A percentile compares a stretch with the other conserved stretches of the same genome.
Evolutionary conservation across 768 basidiomycete genomes (phyloP).

Genomic region (Boletus edulis): DNA sequence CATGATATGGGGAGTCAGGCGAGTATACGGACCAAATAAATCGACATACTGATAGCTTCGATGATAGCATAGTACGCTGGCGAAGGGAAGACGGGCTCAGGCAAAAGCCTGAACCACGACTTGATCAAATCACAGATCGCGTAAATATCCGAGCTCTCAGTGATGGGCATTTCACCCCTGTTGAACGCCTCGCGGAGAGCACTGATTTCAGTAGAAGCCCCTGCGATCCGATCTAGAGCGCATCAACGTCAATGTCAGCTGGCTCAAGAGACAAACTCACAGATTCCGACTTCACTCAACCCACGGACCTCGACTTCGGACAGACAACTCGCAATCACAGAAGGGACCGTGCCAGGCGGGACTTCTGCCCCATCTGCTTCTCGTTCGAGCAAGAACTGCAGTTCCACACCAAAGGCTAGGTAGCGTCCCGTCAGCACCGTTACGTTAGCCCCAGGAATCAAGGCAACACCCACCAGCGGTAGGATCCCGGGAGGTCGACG

Average conservation of each 20-base stretch:
- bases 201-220: slow-evolving; percentile 68
- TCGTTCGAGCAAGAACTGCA: slow-evolving; percentile 64
- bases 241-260: background rate
- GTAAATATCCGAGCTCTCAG: slow-evolving; percentile 67
- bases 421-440: slow-evolving; percentile 4
- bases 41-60: slow-evolving; percentile 60
- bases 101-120: slow-evolving; percentile 81
- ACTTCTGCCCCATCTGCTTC: slow-evolving; percentile 54
- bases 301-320: slow-evolving; percentile 73
- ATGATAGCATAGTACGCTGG: slow-evolving; percentile 67
- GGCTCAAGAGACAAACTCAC: slow-evolving; percentile 40
- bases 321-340: slow-evolving; percentile 63
- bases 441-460: background rate
- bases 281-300: slow-evolving; percentile 79
- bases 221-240: slow-evolving; percentile 73
- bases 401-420: slow-evolving; percentile 73
- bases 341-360: slow-evolving; percentile 59
- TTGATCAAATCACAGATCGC: slow-evolving; percentile 83
- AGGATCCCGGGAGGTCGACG: slow-evolving; percentile 64
- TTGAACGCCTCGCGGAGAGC: slow-evolving; percentile 74
- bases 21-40: background rate
- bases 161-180: slow-evolving; percentile 63
- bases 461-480: slow-evolving; percentile 54
- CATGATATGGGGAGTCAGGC: slow-evolving; percentile 3
- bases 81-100: slow-evolving; percentile 76